Base-by-base conservation (phyloP, 1,284 basidiomycete genomes). In the Pseudozyma sp. region DNA sequence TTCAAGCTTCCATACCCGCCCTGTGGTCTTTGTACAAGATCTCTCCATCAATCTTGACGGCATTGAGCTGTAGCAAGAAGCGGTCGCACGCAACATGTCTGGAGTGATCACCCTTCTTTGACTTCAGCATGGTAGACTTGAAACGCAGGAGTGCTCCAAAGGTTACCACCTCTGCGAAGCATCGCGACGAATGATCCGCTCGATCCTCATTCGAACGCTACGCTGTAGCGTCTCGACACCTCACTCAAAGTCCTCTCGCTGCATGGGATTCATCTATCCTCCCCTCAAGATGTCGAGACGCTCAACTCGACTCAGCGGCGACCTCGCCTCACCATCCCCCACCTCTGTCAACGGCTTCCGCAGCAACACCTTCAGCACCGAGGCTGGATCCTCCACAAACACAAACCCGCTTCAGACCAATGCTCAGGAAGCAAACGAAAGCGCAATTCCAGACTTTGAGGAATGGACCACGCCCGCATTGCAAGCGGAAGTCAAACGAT, bases 401-500 rank as follows among this genome's bases (percentile, higher is more conserved):
- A 35, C 49, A 1, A 8, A 16, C 7, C 24, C 54, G 2, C 24
- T 48, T 13, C 24, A 17, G 13, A 24, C 14, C 31, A 17, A 37
- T 14, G 6, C 19, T 5, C 14, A 10, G 5, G 34, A 30, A 8
- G 19, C 16, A 1, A 14, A n/a, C 3, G n/a, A n/a, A 4, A 17
- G 8, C 10, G 24, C 50, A 11, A 19, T 39, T 13, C 48, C 60
- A 3, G 40, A 63, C 33, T 64, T 73, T 16, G 65, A 73, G 16
- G 60, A 60, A 54, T 73, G 70, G 70, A 34, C 60, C 0, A 50
- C 49, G 5, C 50, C 45, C 7, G 39, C 35, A 14, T 56, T 73
- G 1, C 70, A 73, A 40, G 49, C 64, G 2, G 55, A 74, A 44
- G 70, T 74, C 17, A 74, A 69, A 31, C 45, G 50, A 7, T 74